A percentile compares a stretch with the other conserved stretches of the same genome.
Conservation (phyloP, 176 grass and related monocot genomes). For the barley (Hordeum vulgare) region DNA sequence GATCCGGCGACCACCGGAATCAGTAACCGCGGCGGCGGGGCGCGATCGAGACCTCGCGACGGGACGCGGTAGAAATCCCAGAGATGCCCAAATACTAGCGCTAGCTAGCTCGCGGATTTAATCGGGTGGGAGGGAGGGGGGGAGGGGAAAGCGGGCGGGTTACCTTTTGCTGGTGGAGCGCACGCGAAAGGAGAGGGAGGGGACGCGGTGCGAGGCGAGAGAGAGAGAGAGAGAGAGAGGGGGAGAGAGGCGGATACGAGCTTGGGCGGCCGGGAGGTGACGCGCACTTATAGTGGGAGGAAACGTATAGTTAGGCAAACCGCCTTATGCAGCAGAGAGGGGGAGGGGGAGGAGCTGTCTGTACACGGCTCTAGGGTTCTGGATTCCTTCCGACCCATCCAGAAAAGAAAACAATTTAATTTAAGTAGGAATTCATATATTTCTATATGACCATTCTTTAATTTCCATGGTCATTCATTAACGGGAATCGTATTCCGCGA, state of each 20-base stretch:
- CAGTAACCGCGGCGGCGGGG: neutral
- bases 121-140: neutral
- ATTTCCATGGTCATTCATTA: no score
- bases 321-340: neutral
- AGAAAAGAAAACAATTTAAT: no score
- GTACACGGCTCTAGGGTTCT: neutral
- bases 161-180: conserved; percentile 6
- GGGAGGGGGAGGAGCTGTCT: neutral
- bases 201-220: neutral
- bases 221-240: neutral
- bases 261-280: neutral
- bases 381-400: conserved; percentile 24
- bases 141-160: neutral
- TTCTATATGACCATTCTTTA: no score
- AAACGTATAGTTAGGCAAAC: conserved; percentile 21
- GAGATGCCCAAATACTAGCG: neutral
- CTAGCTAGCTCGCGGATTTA: neutral
- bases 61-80: neutral
- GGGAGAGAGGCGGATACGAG: neutral
- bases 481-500: no score
- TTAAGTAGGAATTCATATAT: no score
- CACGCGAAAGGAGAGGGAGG: neutral
- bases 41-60: neutral
- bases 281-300: conserved; percentile 8
- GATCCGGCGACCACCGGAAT: neutral